A percentile compares a stretch with the other conserved stretches of the same genome.
phyloP scores from a whole-genome alignment of 805 yeast genomes.

The Metahyphopichia silvanorum region DNA sequence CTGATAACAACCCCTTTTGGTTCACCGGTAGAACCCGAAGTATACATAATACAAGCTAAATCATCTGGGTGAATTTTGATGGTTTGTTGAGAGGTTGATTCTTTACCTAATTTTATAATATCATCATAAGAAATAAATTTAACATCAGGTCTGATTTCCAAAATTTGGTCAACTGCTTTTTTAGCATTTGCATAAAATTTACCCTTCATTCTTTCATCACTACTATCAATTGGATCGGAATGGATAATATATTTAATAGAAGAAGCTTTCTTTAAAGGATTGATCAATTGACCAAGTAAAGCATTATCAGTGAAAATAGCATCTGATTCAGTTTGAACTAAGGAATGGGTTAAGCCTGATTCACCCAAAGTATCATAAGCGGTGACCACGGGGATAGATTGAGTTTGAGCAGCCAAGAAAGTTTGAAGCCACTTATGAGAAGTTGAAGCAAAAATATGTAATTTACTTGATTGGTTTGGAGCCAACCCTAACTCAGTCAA shows the following conservation, averaged over 20 bases:
- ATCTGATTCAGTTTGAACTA: constrained; percentile 73
- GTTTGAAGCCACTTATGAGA: constrained; percentile 89
- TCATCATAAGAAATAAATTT: constrained; percentile 64
- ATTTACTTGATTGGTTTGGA: constrained; percentile 55
- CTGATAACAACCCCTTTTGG: constrained; percentile 81
- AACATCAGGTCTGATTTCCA: constrained; percentile 73
- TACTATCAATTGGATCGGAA: constrained; percentile 54
- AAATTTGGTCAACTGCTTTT: constrained; percentile 56
- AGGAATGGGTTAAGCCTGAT: constrained; percentile 79
- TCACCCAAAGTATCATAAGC: constrained; percentile 96
- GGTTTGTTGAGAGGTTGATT: neutral
- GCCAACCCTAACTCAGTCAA: constrained; percentile 67
- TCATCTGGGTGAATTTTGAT: constrained; percentile 56
- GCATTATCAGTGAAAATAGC: constrained; percentile 84
- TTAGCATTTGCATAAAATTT: constrained; percentile 55
- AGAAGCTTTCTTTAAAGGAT: constrained; percentile 65
- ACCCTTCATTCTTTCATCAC: constrained; percentile 65
- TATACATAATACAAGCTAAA: constrained; percentile 76
- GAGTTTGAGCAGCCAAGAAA: constrained; percentile 74
- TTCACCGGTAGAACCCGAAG: constrained; percentile 82
- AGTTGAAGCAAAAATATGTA: constrained; percentile 87
- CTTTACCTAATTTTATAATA: constrained; percentile 56
- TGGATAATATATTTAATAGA: constrained; percentile 69
- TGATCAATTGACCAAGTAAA: constrained; percentile 61
- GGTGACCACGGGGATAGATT: constrained; percentile 82